Evolutionary conservation across 2,329 filamentous ascomycete species (phyloP).

Genomic region (Lasiodiplodia theobromae): DNA sequence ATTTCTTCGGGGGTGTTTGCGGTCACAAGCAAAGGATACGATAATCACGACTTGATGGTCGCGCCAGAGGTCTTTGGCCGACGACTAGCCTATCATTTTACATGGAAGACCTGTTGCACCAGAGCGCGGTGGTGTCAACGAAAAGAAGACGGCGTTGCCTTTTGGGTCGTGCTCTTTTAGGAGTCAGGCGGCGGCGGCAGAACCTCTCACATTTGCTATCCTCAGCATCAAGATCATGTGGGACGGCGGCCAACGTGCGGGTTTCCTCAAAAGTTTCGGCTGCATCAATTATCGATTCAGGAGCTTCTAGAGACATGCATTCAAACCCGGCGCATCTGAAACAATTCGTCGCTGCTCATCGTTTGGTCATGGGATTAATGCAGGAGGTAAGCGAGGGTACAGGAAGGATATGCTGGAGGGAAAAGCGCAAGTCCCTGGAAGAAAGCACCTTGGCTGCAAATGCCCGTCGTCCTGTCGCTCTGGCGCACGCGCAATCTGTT

Average conservation of each 20-base stretch:
- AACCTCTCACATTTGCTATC: conserved; percentile 19
- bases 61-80: conserved; percentile 25
- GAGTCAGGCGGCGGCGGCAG: conserved; percentile 23
- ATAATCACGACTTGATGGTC: conserved; percentile 31
- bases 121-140: conserved; percentile 17
- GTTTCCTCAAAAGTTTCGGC: conserved; percentile 24
- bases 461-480: conserved; percentile 21
- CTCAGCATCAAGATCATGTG: conserved; percentile 9
- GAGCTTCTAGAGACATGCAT: conserved; percentile 31
- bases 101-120: conserved; percentile 25
- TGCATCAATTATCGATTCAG: conserved; percentile 27
- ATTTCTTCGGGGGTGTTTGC: conserved; percentile 44
- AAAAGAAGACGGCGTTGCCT: conserved; percentile 24
- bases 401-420: conserved; percentile 16
- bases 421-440: conserved; percentile 25
- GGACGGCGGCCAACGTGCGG: conserved; percentile 25
- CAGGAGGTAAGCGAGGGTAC: conserved; percentile 16
- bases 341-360: conserved; percentile 28
- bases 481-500: conserved; percentile 13
- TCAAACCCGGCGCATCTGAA: conserved; percentile 28
- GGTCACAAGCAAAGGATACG: conserved; percentile 28
- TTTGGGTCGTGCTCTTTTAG: conserved; percentile 23
- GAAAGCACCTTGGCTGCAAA: conserved; percentile 7
- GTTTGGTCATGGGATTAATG: conserved; percentile 22
- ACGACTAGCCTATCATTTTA: conserved; percentile 23